phyloP scores from a whole-genome alignment of 495 filamentous ascomycete species.

The Xylaria castorea region DNA sequence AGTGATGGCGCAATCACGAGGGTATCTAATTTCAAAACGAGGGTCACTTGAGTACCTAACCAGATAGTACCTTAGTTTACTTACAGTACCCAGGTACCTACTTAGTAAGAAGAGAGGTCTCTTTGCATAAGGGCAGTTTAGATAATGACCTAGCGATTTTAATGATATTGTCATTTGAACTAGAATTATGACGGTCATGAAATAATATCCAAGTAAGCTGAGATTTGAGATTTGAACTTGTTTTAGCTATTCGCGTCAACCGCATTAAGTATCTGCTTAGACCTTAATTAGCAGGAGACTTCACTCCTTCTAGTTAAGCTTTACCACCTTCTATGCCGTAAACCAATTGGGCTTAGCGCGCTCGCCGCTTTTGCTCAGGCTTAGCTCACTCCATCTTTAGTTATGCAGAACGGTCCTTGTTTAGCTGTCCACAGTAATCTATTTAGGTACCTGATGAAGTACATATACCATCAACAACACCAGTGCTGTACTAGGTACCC shows the following conservation, averaged over 20 bases:
- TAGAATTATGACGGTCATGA: background rate
- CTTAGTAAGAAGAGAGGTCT: background rate
- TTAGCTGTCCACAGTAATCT: too few species aligned
- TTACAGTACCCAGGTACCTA: background rate
- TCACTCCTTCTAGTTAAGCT: too few species aligned
- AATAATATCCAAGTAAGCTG: background rate
- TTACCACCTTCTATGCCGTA: too few species aligned
- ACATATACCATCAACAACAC: too few species aligned
- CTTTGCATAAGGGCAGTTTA: background rate
- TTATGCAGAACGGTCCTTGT: too few species aligned
- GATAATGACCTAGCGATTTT: background rate
- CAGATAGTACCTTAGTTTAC: background rate
- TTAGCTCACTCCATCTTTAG: too few species aligned
- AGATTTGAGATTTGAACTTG: background rate
- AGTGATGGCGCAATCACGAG: constrained; percentile 14
- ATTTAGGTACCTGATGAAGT: too few species aligned
- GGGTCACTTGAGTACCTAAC: background rate
- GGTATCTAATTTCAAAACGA: background rate
- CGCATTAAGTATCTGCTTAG: background rate
- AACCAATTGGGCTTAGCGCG: too few species aligned
- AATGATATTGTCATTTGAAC: background rate
- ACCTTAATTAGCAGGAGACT: background rate
- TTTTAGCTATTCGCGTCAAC: background rate
- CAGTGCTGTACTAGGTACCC: too few species aligned
- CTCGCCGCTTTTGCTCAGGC: too few species aligned